phyloP scores from a whole-genome alignment of 345 rosid species.

The Trapa incisa region DNA sequence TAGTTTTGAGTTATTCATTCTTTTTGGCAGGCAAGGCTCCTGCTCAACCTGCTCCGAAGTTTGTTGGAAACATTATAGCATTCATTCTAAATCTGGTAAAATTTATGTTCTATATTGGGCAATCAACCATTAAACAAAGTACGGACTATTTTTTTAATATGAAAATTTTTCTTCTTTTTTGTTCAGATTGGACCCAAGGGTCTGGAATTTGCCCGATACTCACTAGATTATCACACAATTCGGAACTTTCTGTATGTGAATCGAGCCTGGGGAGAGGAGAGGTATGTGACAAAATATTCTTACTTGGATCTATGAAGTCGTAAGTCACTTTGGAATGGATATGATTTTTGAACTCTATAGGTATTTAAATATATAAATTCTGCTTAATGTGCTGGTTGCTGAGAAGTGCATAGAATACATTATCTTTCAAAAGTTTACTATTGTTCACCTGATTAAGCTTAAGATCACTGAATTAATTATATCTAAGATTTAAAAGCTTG shows the following conservation, averaged over 20 bases:
- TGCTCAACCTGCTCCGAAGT: slow-evolving; percentile 71
- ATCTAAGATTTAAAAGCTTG: too few species aligned
- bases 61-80: slow-evolving; percentile 74
- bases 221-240: slow-evolving; percentile 90
- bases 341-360: neutral
- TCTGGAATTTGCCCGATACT: slow-evolving; percentile 90
- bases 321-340: neutral
- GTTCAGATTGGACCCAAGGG: slow-evolving; percentile 90
- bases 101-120: neutral
- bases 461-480: too few species aligned
- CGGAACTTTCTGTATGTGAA: slow-evolving; percentile 68
- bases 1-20: neutral
- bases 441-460: too few species aligned
- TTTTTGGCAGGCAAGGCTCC: slow-evolving; percentile 67
- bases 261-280: slow-evolving; percentile 76
- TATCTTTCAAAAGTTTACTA: neutral
- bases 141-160: neutral
- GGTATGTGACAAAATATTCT: slow-evolving; percentile 25
- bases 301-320: neutral
- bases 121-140: slow-evolving; percentile 3
- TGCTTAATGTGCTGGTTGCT: neutral
- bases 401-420: neutral
- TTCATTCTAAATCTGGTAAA: slow-evolving; percentile 63
- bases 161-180: neutral
- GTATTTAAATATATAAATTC: neutral